Evolutionary conservation across 129 eudicot genomes (phyloP), one percentile per base, ranked within the genome.

Genomic region (Saposhnikovia divaricata): DNA sequence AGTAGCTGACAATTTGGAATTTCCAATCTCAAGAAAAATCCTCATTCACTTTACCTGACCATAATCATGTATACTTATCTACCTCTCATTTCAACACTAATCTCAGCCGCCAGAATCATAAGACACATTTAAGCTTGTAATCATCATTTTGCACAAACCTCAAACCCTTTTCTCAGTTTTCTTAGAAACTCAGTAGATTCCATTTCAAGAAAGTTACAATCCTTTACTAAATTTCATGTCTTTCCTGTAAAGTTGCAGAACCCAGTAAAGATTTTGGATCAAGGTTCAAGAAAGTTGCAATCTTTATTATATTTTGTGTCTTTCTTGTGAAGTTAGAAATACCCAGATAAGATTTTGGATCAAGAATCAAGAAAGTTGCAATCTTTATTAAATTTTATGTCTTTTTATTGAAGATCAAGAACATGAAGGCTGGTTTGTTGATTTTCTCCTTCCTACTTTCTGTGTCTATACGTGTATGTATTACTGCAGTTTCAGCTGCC

Each of bases 401-500:
- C 10, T 27, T 68, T 34, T 12, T 68, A 0, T 3, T 68, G 74
- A 31, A 70, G 74, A 15, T 15, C 25, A 71, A 37, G 45, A 71
- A 37, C 39, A 83, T 86, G 89, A 73, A 80, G 9, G 61, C 76
- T 72, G 38, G 8, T 82, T 80, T 77, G 76, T 74, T 80, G 84
- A 77, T 83, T 78, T 14, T 83, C 27, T 57, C 72, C 75, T 71
- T 78, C 11, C 47, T 81, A 59, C 65, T 71, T 40, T 72, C 63
- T 82, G 65, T 81, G 37, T 74, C 40, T n/a, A 25, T 73, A n/a
- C 23, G 19, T 57, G 40, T 75, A 23, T 39, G 51, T 53, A 16
- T 51, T 9, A 13, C 61, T 34, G 9, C 78, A 45, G 51, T 34
- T 46, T 45, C 78, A 44, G 63, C 83, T 10, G 50, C 83, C 6